Conservation (phyloP, 192 early-diverging fungal species). For the Diversispora eburnea region DNA sequence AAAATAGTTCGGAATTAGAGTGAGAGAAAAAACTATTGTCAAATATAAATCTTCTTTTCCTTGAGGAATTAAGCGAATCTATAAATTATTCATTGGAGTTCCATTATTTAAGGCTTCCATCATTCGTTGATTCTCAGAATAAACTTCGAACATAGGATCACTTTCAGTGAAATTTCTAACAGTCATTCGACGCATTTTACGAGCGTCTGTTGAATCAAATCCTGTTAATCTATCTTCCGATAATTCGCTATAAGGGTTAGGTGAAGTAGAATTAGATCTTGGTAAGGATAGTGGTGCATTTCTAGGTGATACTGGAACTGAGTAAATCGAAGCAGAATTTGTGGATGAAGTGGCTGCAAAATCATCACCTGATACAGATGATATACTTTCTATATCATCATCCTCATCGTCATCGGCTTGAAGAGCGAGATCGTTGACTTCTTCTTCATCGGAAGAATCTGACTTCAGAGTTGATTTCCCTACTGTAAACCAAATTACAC, state of each 20-base stretch:
- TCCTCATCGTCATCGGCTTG: constrained; percentile 13
- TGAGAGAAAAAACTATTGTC: too few relatives aligned
- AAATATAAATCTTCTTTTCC: too few relatives aligned
- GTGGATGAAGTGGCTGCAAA: neutral
- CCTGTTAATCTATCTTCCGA: neutral
- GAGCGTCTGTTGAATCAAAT: neutral
- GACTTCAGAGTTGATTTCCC: constrained; percentile 12
- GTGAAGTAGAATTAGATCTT: neutral
- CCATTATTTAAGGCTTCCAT: neutral
- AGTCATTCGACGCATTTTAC: constrained; percentile 7
- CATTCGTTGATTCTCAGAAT: constrained; percentile 7
- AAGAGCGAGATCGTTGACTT: constrained; percentile 39
- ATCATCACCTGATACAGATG: constrained; percentile 7
- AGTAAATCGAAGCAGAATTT: neutral
- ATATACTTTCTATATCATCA: constrained; percentile 19
- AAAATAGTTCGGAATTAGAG: too few relatives aligned
- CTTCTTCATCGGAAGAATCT: constrained; percentile 39
- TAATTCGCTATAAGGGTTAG: neutral
- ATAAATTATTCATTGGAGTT: too few relatives aligned
- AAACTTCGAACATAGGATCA: constrained; percentile 21
- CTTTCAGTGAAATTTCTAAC: constrained; percentile 14
- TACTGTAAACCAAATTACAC: neutral
- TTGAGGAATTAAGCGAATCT: too few relatives aligned
- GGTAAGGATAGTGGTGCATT: neutral
- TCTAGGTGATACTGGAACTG: constrained; percentile 2